phyloP scores from a whole-genome alignment of 768 basidiomycete species.

The Sarcodon aspratus region DNA sequence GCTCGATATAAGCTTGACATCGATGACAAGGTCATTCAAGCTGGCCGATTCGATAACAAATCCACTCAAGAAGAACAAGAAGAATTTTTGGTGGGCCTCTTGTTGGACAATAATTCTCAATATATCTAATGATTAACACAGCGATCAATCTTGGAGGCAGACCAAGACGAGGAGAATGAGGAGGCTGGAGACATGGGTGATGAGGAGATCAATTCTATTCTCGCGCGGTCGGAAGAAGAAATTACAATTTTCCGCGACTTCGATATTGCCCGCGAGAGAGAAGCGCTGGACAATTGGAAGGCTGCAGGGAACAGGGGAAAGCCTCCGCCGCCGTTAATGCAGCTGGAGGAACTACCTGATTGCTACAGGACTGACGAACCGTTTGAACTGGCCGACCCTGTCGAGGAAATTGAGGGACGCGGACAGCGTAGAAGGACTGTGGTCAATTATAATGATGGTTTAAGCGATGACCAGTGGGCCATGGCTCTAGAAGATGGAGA shows the following conservation, averaged over 20 bases:
- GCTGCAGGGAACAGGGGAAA: slow-evolving; percentile 65
- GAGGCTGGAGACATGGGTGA: slow-evolving; percentile 90
- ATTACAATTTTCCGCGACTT: slow-evolving; percentile 65
- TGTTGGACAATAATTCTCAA: not conserved
- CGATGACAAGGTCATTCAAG: slow-evolving; percentile 98
- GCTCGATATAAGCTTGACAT: slow-evolving; percentile 96
- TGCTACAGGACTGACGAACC: slow-evolving; percentile 84
- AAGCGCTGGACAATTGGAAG: slow-evolving; percentile 55
- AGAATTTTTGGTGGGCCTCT: slow-evolving; percentile 69
- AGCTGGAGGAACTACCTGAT: slow-evolving; percentile 83
- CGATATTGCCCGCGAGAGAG: slow-evolving; percentile 71
- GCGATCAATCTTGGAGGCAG: slow-evolving; percentile 86
- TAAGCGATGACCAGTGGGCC: slow-evolving; percentile 91
- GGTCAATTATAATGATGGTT: slow-evolving; percentile 88
- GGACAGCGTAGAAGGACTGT: slow-evolving; percentile 76
- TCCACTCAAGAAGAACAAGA: slow-evolving; percentile 97
- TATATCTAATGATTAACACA: slow-evolving; percentile 17
- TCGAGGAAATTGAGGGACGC: slow-evolving; percentile 59
- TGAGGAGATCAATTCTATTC: slow-evolving; percentile 88
- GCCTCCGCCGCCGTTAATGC: slow-evolving; percentile 67
- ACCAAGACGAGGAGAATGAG: slow-evolving; percentile 84
- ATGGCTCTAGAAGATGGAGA: slow-evolving; percentile 78
- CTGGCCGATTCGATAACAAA: slow-evolving; percentile 98
- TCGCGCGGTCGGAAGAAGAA: slow-evolving; percentile 81
- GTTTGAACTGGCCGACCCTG: slow-evolving; percentile 56